Conservation (phyloP, 805 yeast genomes). For the Yamadazyma insecticola region DNA sequence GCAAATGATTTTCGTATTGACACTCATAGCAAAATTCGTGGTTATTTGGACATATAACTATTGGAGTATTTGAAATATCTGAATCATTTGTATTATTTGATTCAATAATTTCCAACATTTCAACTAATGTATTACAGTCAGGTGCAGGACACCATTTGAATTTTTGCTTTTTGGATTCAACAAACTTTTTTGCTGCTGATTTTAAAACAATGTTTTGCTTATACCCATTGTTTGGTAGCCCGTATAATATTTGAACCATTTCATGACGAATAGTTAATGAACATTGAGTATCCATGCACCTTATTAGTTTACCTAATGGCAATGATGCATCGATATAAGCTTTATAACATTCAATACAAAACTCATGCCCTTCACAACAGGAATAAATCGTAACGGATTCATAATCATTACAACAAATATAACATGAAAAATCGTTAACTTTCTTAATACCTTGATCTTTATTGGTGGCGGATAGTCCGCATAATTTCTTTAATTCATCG, state of each 20-base stretch:
- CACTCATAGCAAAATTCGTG: conserved; percentile 82
- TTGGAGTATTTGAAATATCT: conserved; percentile 42
- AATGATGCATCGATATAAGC: conserved; percentile 50
- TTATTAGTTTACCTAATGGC: conserved; percentile 47
- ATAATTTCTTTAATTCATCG: conserved; percentile 16
- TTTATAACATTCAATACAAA: conserved; percentile 65
- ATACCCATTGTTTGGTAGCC: no score
- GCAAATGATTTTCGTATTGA: conserved; percentile 70
- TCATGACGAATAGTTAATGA: conserved; percentile 34
- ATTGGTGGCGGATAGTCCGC: conserved; percentile 21
- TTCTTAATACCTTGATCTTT: conserved; percentile 9
- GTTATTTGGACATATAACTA: conserved; percentile 60
- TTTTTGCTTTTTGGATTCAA: conserved; percentile 39
- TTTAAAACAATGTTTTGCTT: conserved; percentile 29
- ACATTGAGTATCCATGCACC: conserved; percentile 66
- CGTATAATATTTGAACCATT: conserved; percentile 24
- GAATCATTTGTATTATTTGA: background rate
- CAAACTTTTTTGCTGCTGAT: conserved; percentile 44
- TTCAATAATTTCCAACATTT: conserved; percentile 11
- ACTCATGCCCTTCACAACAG: conserved; percentile 66
- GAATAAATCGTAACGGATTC: conserved; percentile 34
- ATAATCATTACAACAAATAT: conserved; percentile 68
- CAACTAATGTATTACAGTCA: conserved; percentile 65
- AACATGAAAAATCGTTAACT: conserved; percentile 41
- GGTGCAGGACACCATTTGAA: conserved; percentile 83